Evolutionary conservation across 495 filamentous ascomycete genomes (phyloP), one percentile per base, ranked within the genome.

Genomic region (Daldinia concentrica): DNA sequence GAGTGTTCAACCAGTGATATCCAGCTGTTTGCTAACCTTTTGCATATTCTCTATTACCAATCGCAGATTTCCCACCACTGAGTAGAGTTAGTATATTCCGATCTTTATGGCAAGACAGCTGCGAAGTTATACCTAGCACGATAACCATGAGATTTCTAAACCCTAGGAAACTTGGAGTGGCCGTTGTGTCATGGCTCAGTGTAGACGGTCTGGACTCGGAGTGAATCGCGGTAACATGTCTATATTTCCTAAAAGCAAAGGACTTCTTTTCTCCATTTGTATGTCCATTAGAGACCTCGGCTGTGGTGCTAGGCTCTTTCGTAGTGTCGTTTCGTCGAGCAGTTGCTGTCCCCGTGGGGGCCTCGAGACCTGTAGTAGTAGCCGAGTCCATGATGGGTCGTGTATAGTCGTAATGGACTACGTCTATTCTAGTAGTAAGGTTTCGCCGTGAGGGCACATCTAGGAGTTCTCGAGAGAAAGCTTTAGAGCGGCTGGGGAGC

Each of bases 141-240:
- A 98, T 89, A 12, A 97, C 92, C 95, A 98, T 98, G 54, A 99
- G 84, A 72, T 99, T 99, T 34, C 94, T 85, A 74, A 99, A 98
- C 0, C 95, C 95, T 45, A 97, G 78, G 76, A 98, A 98, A 76
- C 92, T 97, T 22, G 94, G 92, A 15, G 89, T 81, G 8, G 79
- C 82, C 45, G 87, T 82, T 1, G 93, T 83, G 75, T 97, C 95
- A 59, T 92, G 89, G 81, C 93, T 97, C 19, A 99, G 85, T 70
- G 92, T 93, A 19, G 95, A 97, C 45, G 91, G 88, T 17, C 85
- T 86, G 34, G 84, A 78, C 67, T 86, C 69, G 11, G 90, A 89
- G 79, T 99, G 95, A 45, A 95, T 88, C 12, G 93, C 93, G 69
- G 90, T 91, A 57, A 95, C 86, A 88, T 99, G 95, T 64, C 90